Evolutionary conservation across 108 stramenopile species (phyloP), one percentile per base, ranked within the genome.

Genomic region (Parietichytrium sp.): DNA sequence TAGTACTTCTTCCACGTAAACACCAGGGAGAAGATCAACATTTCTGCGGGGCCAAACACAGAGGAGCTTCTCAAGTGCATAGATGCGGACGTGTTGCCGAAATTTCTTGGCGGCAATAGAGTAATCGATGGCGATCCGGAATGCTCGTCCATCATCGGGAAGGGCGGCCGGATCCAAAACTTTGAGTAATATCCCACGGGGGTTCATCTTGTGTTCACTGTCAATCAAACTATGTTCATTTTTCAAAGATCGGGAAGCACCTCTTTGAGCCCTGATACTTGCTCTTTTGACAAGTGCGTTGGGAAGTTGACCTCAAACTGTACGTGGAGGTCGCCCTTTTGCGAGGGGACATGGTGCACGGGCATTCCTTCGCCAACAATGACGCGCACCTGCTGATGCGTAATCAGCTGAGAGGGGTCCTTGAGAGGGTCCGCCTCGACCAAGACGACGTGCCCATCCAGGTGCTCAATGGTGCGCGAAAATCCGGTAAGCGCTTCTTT

Each of bases 281-380:
- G 61, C 7, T 72, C 61, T 2, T 2, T 23, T 6, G 16, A 18
- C 1, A 72, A 25, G 0, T 33, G 13, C 20, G 36, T 72, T 10
- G 92, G 92, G 81, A 91, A 92, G 4, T 84, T 50, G 18, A 92
- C 78, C 50, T 88, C 78, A 79, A 92, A 92, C 72, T 91, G 81
- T 30, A 99, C 88, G 79, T 95, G 91, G 47, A 99, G 79, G 78
- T 96, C 94, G 3, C 98, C 98, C 55, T 88, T 88, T 49, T 93
- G 87, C 53, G 94, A 96, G 16, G 96, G 96, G 54, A 92, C 93
- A n/a, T 96, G 96, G 54, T 85, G 86, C 25, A 90, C 85, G 3
- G 98, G 98, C 98, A 99, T 99, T 54, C 98, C 98, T 82, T 99
- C 97, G 82, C 94, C 88, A 4, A 83, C 86, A 12, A 98, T 86